phyloP scores from a whole-genome alignment of 1,284 basidiomycete genomes.

The Tylopilus sp. region DNA sequence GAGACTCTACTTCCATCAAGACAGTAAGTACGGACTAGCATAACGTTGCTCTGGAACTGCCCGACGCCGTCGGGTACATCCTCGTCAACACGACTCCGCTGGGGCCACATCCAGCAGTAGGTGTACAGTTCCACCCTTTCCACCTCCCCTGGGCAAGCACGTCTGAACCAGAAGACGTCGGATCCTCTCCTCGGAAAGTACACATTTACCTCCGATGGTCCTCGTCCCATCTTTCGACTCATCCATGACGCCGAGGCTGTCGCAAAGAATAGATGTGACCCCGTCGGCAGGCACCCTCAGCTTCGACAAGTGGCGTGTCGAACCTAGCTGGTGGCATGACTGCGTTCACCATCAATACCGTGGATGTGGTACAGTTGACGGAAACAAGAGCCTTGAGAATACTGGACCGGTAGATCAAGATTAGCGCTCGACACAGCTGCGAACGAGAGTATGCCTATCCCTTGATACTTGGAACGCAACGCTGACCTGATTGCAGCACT shows the following conservation, averaged over 20 bases:
- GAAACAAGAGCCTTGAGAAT: too few relatives aligned
- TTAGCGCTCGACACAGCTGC: slow-evolving; percentile 28
- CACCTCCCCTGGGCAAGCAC: too few relatives aligned
- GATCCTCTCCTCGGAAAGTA: slow-evolving; percentile 19
- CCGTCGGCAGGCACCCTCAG: slow-evolving; percentile 41
- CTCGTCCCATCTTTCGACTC: slow-evolving; percentile 45
- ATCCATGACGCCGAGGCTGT: slow-evolving; percentile 44
- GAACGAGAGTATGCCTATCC: slow-evolving; percentile 26
- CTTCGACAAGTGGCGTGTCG: too few relatives aligned
- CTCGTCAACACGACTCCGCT: slow-evolving; percentile 65
- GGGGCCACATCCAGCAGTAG: slow-evolving; percentile 74
- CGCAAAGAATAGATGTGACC: slow-evolving; percentile 44
- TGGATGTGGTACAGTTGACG: too few relatives aligned
- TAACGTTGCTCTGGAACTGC: slow-evolving; percentile 61
- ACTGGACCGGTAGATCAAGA: slow-evolving; percentile 26
- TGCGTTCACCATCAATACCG: too few relatives aligned
- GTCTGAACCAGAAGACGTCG: not conserved
- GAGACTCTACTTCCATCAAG: slow-evolving; percentile 78
- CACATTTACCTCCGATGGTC: slow-evolving; percentile 23
- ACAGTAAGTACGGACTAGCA: slow-evolving; percentile 59
- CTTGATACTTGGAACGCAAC: not conserved
- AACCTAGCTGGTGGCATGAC: too few relatives aligned
- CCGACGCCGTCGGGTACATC: slow-evolving; percentile 69
- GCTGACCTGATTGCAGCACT: slow-evolving; percentile 16
- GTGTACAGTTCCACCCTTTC: too few relatives aligned